Evolutionary conservation across 2,329 filamentous ascomycete genomes (phyloP), one percentile per base, ranked within the genome.

Genomic region (Sordariomycetes sp.): DNA sequence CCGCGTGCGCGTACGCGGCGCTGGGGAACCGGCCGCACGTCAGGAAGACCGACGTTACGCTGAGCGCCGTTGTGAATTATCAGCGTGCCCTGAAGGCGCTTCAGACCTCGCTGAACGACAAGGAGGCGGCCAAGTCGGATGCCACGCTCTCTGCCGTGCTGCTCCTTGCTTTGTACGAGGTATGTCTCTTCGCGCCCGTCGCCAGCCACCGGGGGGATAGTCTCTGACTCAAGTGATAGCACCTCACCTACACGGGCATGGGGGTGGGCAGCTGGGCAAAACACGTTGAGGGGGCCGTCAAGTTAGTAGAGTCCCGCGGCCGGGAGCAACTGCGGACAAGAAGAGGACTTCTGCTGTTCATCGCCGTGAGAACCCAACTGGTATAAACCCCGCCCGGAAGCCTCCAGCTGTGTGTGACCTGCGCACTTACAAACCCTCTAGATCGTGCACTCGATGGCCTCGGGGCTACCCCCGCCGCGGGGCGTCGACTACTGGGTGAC

Each of bases 221-320:
- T 20, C 18, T 25, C 37, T 55, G 25, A 55, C 35, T n/a, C 11
- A n/a, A 3, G 24, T 20, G 43, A 28, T 28, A 57, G 69, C 81
- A 76, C 58, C 83, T 85, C 52, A 78, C 77, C 0, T 77, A 79
- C 14, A 79, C 76, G 59, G 76, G 79, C 57, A 69, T 80, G 55
- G 79, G 76, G 37, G 77, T 79, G 65, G 48, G 46, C 18, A 24
- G 25, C 24, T 86, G 83, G 83, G 81, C 80, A 3, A 82, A 81
- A 11, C 83, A 86, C 63, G 77, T 81, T n/a, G 79, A 85, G 60
- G 83, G 82, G 3, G 83, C 83, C n/a, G 78, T 85, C 35, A 78
- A 82, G 62, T 71, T 86, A 1, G 79, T 83, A 57, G 81, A 79
- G 65, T 75, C 78, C 11, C 76, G 83, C 53, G 81, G 82, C 4